phyloP scores from a whole-genome alignment of 805 yeast genomes.

The Candida boidinii region DNA sequence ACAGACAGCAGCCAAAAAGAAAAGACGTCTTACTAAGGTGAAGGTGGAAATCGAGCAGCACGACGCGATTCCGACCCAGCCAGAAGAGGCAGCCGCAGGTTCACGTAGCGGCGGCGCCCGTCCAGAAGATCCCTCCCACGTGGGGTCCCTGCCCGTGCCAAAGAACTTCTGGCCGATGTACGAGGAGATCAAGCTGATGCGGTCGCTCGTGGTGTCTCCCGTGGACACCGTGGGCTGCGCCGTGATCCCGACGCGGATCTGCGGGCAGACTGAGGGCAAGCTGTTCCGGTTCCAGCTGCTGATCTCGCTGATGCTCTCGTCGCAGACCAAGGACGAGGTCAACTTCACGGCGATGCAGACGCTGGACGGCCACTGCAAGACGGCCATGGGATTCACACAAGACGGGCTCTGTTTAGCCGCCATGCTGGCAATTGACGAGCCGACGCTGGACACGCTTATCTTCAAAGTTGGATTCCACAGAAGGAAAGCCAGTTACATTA shows the following conservation, averaged over 20 bases:
- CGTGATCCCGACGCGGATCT: conserved; percentile 34
- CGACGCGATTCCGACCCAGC: too few species aligned
- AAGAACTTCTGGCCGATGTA: conserved; percentile 48
- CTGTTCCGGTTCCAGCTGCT: conserved; percentile 63
- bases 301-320: conserved; percentile 75
- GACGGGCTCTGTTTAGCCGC: conserved; percentile 56
- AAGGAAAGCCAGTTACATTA: conserved; percentile 66
- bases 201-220: conserved; percentile 62
- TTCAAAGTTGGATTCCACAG: conserved; percentile 80
- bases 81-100: too few species aligned
- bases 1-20: too few species aligned
- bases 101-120: too few species aligned
- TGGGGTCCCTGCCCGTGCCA: conserved; percentile 19
- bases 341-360: conserved; percentile 64
- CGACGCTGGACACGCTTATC: conserved; percentile 57
- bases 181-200: conserved; percentile 55
- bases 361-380: too few species aligned
- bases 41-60: too few species aligned
- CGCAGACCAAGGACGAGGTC: conserved; percentile 88
- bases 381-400: conserved; percentile 27
- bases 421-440: conserved; percentile 38
- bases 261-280: conserved; percentile 24
- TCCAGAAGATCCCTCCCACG: background rate
- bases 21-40: too few species aligned
- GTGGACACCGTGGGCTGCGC: conserved; percentile 90